Conservation (phyloP, 192 early-diverging fungal species). For the Mortierella claussenii region DNA sequence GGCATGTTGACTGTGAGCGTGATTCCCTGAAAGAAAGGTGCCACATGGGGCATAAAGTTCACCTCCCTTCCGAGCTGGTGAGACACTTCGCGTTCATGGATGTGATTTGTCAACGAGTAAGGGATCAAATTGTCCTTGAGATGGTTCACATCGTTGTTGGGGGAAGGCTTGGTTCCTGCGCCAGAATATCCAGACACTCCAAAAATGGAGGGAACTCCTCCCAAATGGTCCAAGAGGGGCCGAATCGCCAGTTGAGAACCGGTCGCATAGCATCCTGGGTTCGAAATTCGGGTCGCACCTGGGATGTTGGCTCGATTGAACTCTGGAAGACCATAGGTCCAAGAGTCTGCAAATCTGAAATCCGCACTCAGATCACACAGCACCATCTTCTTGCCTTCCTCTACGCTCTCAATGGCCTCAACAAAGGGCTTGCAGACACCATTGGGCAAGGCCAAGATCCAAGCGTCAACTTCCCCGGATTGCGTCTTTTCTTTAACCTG, state of each 20-base stretch:
- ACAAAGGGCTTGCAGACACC: constrained; percentile 95
- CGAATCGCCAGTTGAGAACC: constrained; percentile 92
- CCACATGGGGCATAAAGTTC: constrained; percentile 92
- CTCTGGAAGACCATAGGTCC: constrained; percentile 93
- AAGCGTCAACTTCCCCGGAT: constrained; percentile 84
- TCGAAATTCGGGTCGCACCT: constrained; percentile 80
- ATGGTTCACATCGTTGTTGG: constrained; percentile 92
- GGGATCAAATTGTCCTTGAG: constrained; percentile 92
- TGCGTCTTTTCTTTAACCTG: constrained; percentile 67
- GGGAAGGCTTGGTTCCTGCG: constrained; percentile 97
- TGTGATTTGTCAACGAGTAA: constrained; percentile 93
- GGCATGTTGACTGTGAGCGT: constrained; percentile 90
- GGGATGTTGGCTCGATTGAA: constrained; percentile 75
- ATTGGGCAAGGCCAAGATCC: constrained; percentile 98
- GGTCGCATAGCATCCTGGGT: constrained; percentile 99
- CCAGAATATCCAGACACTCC: constrained; percentile 98
- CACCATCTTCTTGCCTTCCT: constrained; percentile 67
- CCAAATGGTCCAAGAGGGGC: constrained; percentile 81
- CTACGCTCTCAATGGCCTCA: constrained; percentile 71
- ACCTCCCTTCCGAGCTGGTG: constrained; percentile 75
- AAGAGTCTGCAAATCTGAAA: constrained; percentile 87
- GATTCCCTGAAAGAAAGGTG: constrained; percentile 95
- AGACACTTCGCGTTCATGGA: constrained; percentile 94
- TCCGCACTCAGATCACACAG: constrained; percentile 94
- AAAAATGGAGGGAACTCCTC: constrained; percentile 81